Percentiles rank a stretch among this genome's conserved stretches.
Evolutionary conservation across 768 basidiomycete species (phyloP).

Genomic region (Leccinum broughii): DNA sequence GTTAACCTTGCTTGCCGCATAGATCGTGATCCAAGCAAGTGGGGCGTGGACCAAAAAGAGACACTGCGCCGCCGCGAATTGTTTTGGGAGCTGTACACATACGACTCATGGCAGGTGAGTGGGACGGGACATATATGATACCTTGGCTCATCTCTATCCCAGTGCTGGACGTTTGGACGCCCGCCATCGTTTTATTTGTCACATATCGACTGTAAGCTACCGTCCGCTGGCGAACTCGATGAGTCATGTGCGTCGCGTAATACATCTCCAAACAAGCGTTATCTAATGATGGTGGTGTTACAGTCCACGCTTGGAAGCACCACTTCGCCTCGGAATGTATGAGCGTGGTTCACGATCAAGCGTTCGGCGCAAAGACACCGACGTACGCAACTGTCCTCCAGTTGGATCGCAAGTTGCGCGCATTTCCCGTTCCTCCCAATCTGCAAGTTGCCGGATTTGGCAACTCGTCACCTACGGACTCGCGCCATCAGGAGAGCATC

Average conservation of each 20-base stretch:
- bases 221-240: constrained; percentile 49
- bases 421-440: constrained; percentile 64
- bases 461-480: constrained; percentile 45
- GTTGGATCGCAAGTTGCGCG: constrained; percentile 64
- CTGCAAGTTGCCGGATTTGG: constrained; percentile 72
- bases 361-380: constrained; percentile 68
- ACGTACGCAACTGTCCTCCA: constrained; percentile 68
- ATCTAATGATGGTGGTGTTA: constrained; percentile 2
- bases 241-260: constrained; percentile 50
- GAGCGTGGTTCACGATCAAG: constrained; percentile 68
- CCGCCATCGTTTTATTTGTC: constrained; percentile 68
- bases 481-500: constrained; percentile 38
- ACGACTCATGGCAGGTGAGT: constrained; percentile 37
- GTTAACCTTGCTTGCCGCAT: constrained; percentile 3
- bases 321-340: constrained; percentile 68
- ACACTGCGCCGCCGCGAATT: constrained; percentile 63
- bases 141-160: constrained; percentile 37
- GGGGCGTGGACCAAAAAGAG: constrained; percentile 57
- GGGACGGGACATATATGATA: neutral
- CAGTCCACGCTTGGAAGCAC: constrained; percentile 74
- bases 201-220: constrained; percentile 68
- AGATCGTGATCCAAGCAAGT: constrained; percentile 73
- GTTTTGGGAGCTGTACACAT: constrained; percentile 60
- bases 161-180: constrained; percentile 69
- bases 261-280: neutral